Percentiles rank a stretch among this genome's conserved stretches.
Conservation (phyloP, 371 early-diverging fungal genomes). For the Vairimorpha apis region DNA sequence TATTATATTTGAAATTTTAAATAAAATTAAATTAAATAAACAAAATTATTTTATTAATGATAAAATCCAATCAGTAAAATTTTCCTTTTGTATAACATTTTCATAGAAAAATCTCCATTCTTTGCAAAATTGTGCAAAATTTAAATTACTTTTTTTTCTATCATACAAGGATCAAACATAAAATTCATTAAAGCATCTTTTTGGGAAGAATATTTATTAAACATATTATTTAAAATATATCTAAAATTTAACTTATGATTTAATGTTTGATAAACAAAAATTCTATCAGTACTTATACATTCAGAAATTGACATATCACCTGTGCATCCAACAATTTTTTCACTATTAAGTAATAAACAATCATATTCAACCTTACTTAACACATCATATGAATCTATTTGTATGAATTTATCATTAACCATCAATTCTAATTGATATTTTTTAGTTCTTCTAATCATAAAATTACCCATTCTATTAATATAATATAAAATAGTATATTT, state of each 20-base stretch:
- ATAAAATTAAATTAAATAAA: too few relatives aligned
- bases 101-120: background rate
- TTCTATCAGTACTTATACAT: background rate
- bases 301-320: constrained; percentile 5
- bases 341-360: background rate
- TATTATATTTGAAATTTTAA: too few relatives aligned
- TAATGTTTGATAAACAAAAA: background rate
- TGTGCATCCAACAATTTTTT: background rate
- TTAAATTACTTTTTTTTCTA: background rate
- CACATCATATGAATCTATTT: background rate
- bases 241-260: background rate
- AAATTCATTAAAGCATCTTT: background rate
- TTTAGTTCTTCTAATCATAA: background rate
- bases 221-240: background rate
- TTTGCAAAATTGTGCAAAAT: background rate
- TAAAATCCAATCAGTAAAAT: too few relatives aligned
- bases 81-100: too few relatives aligned
- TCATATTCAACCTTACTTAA: background rate
- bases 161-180: background rate
- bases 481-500: background rate
- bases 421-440: background rate
- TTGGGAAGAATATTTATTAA: background rate
- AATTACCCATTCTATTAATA: background rate
- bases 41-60: too few relatives aligned
- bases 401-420: background rate